Evolutionary conservation across 306 rosid species (phyloP), one percentile per base, ranked within the genome.

Genomic region (Prunus padus): DNA sequence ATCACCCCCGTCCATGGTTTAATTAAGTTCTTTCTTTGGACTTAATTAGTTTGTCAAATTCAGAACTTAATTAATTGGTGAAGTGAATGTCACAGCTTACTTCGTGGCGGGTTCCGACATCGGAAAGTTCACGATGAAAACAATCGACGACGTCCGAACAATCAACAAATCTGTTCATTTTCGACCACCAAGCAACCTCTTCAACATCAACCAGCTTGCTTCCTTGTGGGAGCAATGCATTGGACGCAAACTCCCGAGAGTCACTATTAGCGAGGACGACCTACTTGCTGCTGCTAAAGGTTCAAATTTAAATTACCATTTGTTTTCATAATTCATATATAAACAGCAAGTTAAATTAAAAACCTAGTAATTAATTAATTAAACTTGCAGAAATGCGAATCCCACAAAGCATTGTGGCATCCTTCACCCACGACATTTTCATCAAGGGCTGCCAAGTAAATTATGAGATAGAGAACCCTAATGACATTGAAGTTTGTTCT

Each of bases 341-440:
- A 37, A 37, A 37, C 42, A 7, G 42, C 42, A 37, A 37, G 56
- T 51, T 51, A 18, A 7, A 6, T 51, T 18, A 51, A 51, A 1
- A 14, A 11, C 1, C 1, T 12, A 26, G 28, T 26, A 26, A 26
- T 47, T 47, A 14, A 26, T 26, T 26, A 26, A 37, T 46, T 61
- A 9, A 23, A 15, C 25, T 30, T 52, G 31, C 85, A 89, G 93
- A 79, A 52, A 83, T 82, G 45, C 12, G 66, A 5, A 69, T 78
- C 5, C 93, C 93, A 0, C 30, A 57, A 59, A 86, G 89, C n/a
- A 0, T 84, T 22, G 93, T 89, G 13, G 90, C 93, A 46, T 71
- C 93, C 0, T 76, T 89, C 49, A 89, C 93, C 1, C 90, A 82
- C 55, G 93, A 89, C 23, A 84, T 89, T 40, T 86, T 89, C 82